These are phyloP conservation scores for Cordia subcordata DNA, from an alignment of 257 asterid species.

Conservation along the genomic window DNA sequence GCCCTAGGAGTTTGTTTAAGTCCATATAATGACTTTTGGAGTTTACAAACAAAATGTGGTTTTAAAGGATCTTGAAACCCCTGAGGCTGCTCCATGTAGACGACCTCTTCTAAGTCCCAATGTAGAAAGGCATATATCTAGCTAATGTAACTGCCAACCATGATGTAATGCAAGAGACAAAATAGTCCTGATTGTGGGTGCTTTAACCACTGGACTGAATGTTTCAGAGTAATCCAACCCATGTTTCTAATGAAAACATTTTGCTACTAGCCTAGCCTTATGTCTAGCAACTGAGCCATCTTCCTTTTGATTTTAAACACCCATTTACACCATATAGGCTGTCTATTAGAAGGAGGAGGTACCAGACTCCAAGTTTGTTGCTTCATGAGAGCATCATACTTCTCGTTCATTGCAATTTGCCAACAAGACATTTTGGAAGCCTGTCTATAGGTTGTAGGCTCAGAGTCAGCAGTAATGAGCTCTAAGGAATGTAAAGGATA, in stretches of 20 bases:
- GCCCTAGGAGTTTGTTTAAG: slow-evolving; percentile 4
- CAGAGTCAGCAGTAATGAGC: no score
- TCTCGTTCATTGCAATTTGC: neutral
- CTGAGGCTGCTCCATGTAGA: neutral
- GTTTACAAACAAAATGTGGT: neutral
- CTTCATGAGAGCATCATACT: neutral
- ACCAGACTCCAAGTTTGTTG: slow-evolving; percentile 3
- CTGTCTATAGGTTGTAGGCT: no score
- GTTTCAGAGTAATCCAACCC: no score
- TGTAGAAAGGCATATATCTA: slow-evolving; percentile 9
- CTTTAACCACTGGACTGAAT: no score
- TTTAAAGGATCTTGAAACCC: neutral
- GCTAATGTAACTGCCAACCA: no score
- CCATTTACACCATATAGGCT: slow-evolving; percentile 1
- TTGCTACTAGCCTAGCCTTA: no score
- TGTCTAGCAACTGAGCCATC: no score
- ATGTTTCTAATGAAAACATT: no score
- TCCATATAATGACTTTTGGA: neutral
- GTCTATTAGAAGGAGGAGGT: neutral
- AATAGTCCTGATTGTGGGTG: no score
- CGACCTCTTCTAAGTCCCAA: neutral
- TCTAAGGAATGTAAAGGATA: no score
- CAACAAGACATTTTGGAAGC: no score
- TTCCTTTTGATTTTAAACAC: neutral
- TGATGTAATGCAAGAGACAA: no score